Evolutionary conservation across 2,329 filamentous ascomycete species (phyloP), one percentile per base, ranked within the genome.

Genomic region (Thermoascus crustaceus): DNA sequence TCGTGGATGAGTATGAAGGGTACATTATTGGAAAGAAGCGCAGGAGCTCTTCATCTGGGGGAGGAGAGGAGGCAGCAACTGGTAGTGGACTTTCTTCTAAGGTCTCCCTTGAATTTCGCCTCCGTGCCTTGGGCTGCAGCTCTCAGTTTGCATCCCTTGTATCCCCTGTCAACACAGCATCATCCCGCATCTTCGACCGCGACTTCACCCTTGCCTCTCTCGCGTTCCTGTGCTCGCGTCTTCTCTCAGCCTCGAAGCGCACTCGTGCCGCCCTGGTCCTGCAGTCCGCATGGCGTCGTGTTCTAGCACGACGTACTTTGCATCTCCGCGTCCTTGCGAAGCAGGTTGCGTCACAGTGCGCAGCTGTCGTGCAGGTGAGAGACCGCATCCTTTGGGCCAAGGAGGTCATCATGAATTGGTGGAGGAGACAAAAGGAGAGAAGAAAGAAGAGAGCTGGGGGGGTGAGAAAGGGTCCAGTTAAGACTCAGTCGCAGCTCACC

Each of bases 201-300:
- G 67, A 72, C 44, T 77, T 75, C 42, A 75, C 72, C 0, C 51
- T 77, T 17, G 68, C 72, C 2, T 67, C 71, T 2, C 67, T 80
- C 5, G 66, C 74, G 3, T 78, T 78, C 50, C 66, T 80, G 4
- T 75, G 73, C 26, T 76, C 72, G 3, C 67, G 75, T 25, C 58
- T 80, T 1, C 59, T 80, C 3, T 66, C 69, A 0, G 62, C 73
- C 4, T 66, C 67, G 1, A 63, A 63, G 37, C 58, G 57, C 8
- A 59, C 66, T 38, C 66, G 68, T 27, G 75, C 75, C 2, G 73
- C 74, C 0, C 50, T 59, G 2, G 60, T 60, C 0, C 65, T 80
- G 10, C 75, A 80, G 48, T 57, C 59, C 10, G 61, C 63, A 5
- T 78, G 68, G 60, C 68, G 75, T 37, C 45, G 43, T 14, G 46